Evolutionary conservation across 2,329 filamentous ascomycete genomes (phyloP).

Genomic region (Alternaria solani): DNA sequence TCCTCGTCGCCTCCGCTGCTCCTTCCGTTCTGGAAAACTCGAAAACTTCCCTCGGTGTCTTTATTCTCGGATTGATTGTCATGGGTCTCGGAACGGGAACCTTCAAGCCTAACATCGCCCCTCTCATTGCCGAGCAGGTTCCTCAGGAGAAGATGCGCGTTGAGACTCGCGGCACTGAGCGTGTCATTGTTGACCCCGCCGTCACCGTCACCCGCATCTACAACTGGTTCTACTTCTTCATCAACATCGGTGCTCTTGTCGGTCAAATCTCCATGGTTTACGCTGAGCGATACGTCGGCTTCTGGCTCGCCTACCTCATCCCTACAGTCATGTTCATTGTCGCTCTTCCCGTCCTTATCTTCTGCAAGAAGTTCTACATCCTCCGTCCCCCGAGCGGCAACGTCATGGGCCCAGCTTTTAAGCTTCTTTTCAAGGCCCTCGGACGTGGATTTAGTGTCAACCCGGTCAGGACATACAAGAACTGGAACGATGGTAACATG

Average conservation of each 20-base stretch:
- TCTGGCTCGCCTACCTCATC: constrained; percentile 75
- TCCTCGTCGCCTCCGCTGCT: constrained; percentile 64
- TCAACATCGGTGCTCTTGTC: constrained; percentile 49
- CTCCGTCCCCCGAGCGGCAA: constrained; percentile 71
- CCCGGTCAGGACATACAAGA: constrained; percentile 63
- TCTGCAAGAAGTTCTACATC: constrained; percentile 68
- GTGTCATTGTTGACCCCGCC: constrained; percentile 71
- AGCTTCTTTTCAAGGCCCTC: constrained; percentile 60
- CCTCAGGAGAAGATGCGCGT: constrained; percentile 61
- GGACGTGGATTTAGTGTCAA: constrained; percentile 67
- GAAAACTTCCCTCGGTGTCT: constrained; percentile 62
- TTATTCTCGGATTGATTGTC: constrained; percentile 65
- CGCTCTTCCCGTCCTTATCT: constrained; percentile 66
- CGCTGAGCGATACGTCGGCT: constrained; percentile 65
- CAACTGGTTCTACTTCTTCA: constrained; percentile 59
- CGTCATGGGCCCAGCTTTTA: constrained; percentile 70
- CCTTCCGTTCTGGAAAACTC: constrained; percentile 59
- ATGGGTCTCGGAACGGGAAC: constrained; percentile 73
- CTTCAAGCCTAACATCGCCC: constrained; percentile 72
- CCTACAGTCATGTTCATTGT: constrained; percentile 71
- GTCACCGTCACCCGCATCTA: constrained; percentile 74
- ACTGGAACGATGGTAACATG: constrained; percentile 63
- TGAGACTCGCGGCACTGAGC: constrained; percentile 58
- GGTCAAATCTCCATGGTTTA: constrained; percentile 52
- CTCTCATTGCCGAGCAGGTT: constrained; percentile 70